These are phyloP conservation scores for Tuber brumale DNA, from an alignment of 495 filamentous ascomycete genomes.

Conservation along the genomic window DNA sequence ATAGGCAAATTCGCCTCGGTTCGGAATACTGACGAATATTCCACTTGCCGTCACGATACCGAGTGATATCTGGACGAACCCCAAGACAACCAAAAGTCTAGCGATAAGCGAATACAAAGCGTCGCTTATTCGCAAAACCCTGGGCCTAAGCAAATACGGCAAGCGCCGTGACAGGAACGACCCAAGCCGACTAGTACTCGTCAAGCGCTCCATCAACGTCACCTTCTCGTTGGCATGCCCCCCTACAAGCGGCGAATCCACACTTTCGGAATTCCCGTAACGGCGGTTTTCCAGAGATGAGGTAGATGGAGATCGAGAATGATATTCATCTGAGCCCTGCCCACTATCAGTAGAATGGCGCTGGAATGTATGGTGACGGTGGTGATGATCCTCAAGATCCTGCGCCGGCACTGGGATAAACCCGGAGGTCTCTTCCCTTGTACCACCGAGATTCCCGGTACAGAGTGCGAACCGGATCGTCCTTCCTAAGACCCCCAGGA, in stretches of 20 bases:
- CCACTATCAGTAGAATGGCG: constrained; percentile 82
- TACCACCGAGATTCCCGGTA: constrained; percentile 3
- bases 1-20: constrained; percentile 8
- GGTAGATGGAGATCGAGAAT: constrained; percentile 58
- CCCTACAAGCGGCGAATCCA: constrained; percentile 50
- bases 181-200: constrained; percentile 45
- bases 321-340: constrained; percentile 72
- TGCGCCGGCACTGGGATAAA: constrained; percentile 66
- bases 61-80: constrained; percentile 57
- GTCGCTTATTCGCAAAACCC: constrained; percentile 54
- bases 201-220: constrained; percentile 42
- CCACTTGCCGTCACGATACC: constrained; percentile 66
- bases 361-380: not conserved
- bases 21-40: constrained; percentile 54
- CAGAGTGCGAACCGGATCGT: constrained; percentile 40
- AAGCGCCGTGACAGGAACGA: constrained; percentile 47
- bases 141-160: constrained; percentile 55
- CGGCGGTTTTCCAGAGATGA: constrained; percentile 53
- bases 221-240: constrained; percentile 48
- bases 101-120: constrained; percentile 58
- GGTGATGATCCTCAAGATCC: constrained; percentile 45
- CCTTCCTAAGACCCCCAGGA: constrained; percentile 58
- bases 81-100: constrained; percentile 57
- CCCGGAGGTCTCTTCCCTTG: constrained; percentile 46
- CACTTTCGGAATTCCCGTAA: constrained; percentile 49